Base-by-base conservation (phyloP, 257 asterid genomes). In the Solanum chilense region DNA sequence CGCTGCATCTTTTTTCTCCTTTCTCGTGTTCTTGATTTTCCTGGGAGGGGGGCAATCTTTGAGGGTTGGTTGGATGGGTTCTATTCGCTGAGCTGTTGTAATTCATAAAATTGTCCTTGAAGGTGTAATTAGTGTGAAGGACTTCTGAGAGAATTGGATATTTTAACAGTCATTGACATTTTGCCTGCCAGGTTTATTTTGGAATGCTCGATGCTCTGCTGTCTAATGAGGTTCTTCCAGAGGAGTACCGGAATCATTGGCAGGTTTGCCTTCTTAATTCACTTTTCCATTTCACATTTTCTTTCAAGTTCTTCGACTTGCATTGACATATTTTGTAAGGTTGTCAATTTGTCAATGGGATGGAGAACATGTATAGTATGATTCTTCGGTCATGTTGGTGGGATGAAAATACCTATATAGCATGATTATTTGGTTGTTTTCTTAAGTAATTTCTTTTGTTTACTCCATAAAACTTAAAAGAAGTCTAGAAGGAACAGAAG, bases 141-240 rank as follows among this genome's bases (percentile, higher is more conserved):
- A 47, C 44, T 5, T 81, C 69, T 49, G 29, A 49, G 21, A 49
- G 69, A 18, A 10, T 81, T 49, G 25, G 41, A 81, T 81, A 18
- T 35, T 81, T 78, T 10, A 81, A 18, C 35, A 41, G 83, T n/a
- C 42, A 76, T 76, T 31, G 60, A 14, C 78, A 82, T 86, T 83
- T 49, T 44, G 39, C 27, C 58, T 62, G 47, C 45, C 88, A 91
- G 93, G 91, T 91, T 20, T 91, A 91, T 89, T 91, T 91, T 44
- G 93, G 92, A 33, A 91, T 91, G 93, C 91, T 91, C 47, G 93
- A 91, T 88, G 91, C 91, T 75, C 85, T 91, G 70, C 86, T 91
- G 87, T 89, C 89, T 85, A 90, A 86, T 86, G 93, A 91, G 82
- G 89, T 90, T 84, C 93, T 91, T 86, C 93, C 93, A 62, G 91